Base-by-base conservation (phyloP, 345 rosid species). In the Aegle marmelos region DNA sequence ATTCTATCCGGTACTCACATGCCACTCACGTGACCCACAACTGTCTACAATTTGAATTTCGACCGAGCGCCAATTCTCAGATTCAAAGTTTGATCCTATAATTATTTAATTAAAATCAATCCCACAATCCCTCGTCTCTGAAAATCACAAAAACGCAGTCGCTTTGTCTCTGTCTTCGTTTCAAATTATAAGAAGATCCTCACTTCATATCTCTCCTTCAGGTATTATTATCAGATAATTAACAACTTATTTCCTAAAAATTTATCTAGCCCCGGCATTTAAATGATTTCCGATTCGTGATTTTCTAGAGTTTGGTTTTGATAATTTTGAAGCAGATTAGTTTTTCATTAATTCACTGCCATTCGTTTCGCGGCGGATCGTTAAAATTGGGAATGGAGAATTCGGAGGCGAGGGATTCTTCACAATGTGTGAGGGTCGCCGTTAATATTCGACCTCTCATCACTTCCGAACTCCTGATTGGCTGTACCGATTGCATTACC, bases 401-500 rank as follows among this genome's bases (percentile, higher is more conserved):
- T 69, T 63, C 88, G 8, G 92, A 87, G 37, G 82, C 24, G n/a
- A 86, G 77, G 82, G 91, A 90, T 39, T 82, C 76, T 25, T 68
- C 85, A 58, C 88, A 88, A 65, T 90, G 91, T 73, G 99, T 96
- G 33, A 86, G 88, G 68, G 98, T 96, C 24, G 98, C 99, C 0
- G 97, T 96, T 48, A 94, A 96, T 41, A 87, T 96, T 21, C 90
- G 99, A 1, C 98, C 99, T 50, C 72, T 94, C 68, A 96, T 96
- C 76, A 94, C 97, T 7, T 79, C 92, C 14, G 99, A 96, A 89
- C 98, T 96, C 81, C 85, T 91, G 17, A 83, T 83, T 64, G 99
- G 98, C 28, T 92, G 97, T 60, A 90, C 94, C 1, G 98, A 96
- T 87, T 94, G 98, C 85, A 92, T 94, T 85, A 89, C 94, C 34